phyloP scores from a whole-genome alignment of 768 basidiomycete species.

The Boletus rufocinnamomeus region DNA sequence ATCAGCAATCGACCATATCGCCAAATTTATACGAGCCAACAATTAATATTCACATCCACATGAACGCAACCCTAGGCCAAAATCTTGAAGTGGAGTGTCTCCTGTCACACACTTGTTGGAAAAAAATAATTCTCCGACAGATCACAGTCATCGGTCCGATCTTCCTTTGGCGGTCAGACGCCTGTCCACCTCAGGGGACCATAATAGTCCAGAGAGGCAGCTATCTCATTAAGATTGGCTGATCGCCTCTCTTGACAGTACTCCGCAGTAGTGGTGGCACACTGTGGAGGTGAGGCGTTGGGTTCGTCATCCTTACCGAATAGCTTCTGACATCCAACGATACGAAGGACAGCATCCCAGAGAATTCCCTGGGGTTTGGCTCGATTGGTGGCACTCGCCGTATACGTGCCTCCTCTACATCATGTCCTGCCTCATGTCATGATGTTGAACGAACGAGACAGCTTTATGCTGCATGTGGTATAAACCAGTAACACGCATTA shows the following conservation, averaged over 20 bases:
- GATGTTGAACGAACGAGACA: neutral
- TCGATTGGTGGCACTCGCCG: neutral
- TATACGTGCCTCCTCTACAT: neutral
- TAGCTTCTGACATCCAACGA: neutral
- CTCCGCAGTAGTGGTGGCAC: neutral
- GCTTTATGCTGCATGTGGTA: neutral
- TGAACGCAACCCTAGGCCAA: neutral
- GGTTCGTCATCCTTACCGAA: conserved; percentile 1
- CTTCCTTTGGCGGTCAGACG: neutral
- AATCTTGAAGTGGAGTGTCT: neutral
- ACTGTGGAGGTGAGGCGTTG: neutral
- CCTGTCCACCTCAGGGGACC: neutral
- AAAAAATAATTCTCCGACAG: neutral
- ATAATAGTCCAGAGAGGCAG: neutral
- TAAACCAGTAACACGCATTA: neutral
- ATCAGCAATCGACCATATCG: conserved; percentile 3
- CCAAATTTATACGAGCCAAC: neutral
- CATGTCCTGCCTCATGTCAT: neutral
- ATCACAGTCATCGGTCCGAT: neutral
- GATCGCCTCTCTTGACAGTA: neutral
- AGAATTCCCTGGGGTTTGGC: neutral
- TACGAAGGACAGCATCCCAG: neutral
- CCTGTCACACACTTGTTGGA: neutral
- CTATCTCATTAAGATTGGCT: neutral
- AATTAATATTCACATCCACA: conserved; percentile 1